Base-by-base conservation (phyloP, 2,329 filamentous ascomycete genomes). In the Penicillium sp. region DNA sequence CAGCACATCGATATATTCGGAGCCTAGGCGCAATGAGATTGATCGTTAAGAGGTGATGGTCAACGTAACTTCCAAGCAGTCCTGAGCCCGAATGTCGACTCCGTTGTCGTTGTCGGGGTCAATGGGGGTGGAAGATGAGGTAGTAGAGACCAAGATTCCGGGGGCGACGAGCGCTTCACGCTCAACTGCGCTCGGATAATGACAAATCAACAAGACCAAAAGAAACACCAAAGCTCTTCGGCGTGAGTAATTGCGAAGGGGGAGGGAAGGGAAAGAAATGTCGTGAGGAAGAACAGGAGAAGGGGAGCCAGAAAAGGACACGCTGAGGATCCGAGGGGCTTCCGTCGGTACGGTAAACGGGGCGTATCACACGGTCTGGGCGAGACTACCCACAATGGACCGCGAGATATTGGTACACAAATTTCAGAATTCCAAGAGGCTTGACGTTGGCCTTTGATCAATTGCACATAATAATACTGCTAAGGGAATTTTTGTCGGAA, bases 271-370 rank as follows among this genome's bases (percentile, higher is more conserved):
- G 24, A 41, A 59, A 54, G 51, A 54, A 55, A 48, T 48, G 55
- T 57, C 48, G 57, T 52, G 53, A 58, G 54, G 60, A 63, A 56
- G 57, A 44, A 58, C 48, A 53, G 33, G 57, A 59, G 53, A 61
- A 64, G 58, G 55, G 58, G 61, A 58, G 51, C 47, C 55, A 61
- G 63, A 63, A 63, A 63, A 62, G 62, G 63, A 65, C 57, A 63
- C 57, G 53, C 57, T 59, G 53, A 56, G 52, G 52, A 57, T 58
- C 55, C 61, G 48, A 61, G 49, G 52, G 55, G 55, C 19, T 43
- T 47, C 29, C 44, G 31, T 26, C 21, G 52, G 52, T 53, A 55
- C 47, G 51, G 52, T 33, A 48, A 33, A 31, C 45, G 52, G 45
- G 51, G 44, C 41, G 50, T 50, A 46, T 53, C 31, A 46, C 19